Base-by-base conservation (phyloP, 371 early-diverging fungal species). In the Actinomortierella ambigua region DNA sequence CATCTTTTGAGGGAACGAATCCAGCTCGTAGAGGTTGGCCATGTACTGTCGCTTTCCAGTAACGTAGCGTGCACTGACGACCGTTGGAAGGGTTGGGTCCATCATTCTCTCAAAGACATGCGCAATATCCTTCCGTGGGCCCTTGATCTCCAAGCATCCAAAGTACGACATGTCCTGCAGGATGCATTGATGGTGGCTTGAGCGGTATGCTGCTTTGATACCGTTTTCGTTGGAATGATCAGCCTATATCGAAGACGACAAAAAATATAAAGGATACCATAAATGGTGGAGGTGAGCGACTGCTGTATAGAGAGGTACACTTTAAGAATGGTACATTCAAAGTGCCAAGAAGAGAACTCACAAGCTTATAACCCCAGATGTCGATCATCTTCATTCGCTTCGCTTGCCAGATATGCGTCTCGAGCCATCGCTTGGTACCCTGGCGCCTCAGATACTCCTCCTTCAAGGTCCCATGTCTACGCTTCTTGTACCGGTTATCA, bases 381-480 rank as follows among this genome's bases (percentile, higher is more conserved):
- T 93, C 86, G 23, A 54, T 70, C 98, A 98, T 97, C 52, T 94
- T 90, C 91, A 96, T 93, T 52, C 98, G 84, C 70, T 98, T 98
- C 8, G 96, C 90, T 63, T 98, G 97, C 98, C 98, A 98, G 34
- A 98, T 84, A 78, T 98, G 98, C n/a, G 98, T 98, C 75, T 96
- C 96, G 27, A 98, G 73, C 98, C 98, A 98, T 27, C 85, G 81
- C n/a, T 89, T 88, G 24, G 54, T 79, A 77, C 86, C 78, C 75
- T 86, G 87, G 24, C 88, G 77, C 56, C 82, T 63, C 50, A 79
- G 65, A 55, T 82, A 90, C 66, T 88, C 85, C 48, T 82, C 71
- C 2, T 80, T 63, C 28, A 79, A 69, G 1, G 77, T 79, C 39
- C 68, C 78, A 14, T 81, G 68, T 57, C 80, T 81, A 46, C 82